Conservation (phyloP, 2,329 filamentous ascomycete genomes). For the Rhinocladiella mackenziei region DNA sequence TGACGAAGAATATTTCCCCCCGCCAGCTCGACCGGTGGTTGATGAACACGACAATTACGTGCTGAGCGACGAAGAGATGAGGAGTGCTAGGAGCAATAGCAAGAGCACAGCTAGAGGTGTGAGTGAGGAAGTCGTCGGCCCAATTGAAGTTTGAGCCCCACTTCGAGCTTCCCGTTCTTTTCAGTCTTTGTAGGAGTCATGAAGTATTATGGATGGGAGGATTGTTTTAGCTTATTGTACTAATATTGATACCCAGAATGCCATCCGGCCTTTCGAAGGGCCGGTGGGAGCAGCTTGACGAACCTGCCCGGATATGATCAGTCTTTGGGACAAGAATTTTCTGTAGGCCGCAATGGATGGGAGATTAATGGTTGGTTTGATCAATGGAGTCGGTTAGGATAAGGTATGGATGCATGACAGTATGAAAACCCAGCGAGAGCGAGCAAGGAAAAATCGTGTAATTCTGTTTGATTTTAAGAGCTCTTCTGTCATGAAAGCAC, state of each 20-base stretch:
- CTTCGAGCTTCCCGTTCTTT: not conserved
- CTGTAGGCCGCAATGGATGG: no score
- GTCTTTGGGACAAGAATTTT: not conserved
- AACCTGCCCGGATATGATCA: constrained; percentile 9
- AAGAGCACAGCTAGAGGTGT: constrained; percentile 49
- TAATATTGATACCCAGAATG: constrained; percentile 26
- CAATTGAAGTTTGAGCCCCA: constrained; percentile 47
- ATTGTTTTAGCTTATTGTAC: constrained; percentile 15
- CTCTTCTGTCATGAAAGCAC: no score
- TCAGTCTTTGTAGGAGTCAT: constrained; percentile 1
- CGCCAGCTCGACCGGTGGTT: constrained; percentile 32
- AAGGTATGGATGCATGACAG: no score
- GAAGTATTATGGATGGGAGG: not conserved
- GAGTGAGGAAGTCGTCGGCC: constrained; percentile 52
- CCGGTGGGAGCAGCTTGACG: constrained; percentile 23
- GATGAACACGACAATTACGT: constrained; percentile 44
- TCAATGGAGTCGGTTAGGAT: no score
- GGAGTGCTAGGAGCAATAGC: constrained; percentile 34
- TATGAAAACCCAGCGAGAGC: no score
- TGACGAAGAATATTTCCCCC: constrained; percentile 29
- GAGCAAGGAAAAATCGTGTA: no score
- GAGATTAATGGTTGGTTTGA: no score
- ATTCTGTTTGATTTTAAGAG: no score
- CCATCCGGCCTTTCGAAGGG: constrained; percentile 19
- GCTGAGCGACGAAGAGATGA: constrained; percentile 44